A percentile compares a stretch with the other conserved stretches of the same genome.
These are phyloP conservation scores for Datura wrightii DNA, from an alignment of 257 asterid species.

Conservation along the genomic window DNA sequence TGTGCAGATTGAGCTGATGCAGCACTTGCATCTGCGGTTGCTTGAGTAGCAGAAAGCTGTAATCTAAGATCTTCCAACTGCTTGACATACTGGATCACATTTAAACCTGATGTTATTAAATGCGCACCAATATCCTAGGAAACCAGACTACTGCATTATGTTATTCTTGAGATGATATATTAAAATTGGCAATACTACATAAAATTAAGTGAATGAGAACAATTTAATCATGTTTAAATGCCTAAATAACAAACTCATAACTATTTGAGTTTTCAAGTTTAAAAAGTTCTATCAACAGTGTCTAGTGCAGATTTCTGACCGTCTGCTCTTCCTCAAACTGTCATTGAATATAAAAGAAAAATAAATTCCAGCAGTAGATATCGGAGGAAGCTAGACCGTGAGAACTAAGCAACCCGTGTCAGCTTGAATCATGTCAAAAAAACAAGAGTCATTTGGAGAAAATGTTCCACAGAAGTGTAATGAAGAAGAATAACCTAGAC, in stretches of 20 bases:
- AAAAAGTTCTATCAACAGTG: background rate
- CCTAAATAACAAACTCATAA: background rate
- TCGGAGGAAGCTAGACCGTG: background rate
- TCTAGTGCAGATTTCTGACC: background rate
- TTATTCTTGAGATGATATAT: background rate
- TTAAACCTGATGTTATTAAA: background rate
- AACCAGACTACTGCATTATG: constrained; percentile 13
- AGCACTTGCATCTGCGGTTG: constrained; percentile 84
- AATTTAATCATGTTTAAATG: background rate
- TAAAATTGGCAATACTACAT: background rate
- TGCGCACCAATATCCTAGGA: background rate
- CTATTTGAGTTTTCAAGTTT: background rate
- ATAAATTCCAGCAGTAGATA: background rate
- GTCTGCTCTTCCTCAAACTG: background rate
- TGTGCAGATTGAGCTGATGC: constrained; percentile 80
- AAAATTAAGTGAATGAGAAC: background rate
- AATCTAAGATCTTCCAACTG: constrained; percentile 76
- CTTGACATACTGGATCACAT: constrained; percentile 61
- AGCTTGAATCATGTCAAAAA: background rate
- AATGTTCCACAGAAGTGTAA: background rate
- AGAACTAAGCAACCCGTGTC: background rate
- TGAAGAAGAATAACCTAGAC: background rate
- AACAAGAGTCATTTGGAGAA: background rate
- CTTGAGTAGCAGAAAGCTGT: constrained; percentile 68
- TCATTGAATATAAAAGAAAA: background rate